Conservation (phyloP, 441 rosid genomes). For the Aquilaria agallochum region DNA sequence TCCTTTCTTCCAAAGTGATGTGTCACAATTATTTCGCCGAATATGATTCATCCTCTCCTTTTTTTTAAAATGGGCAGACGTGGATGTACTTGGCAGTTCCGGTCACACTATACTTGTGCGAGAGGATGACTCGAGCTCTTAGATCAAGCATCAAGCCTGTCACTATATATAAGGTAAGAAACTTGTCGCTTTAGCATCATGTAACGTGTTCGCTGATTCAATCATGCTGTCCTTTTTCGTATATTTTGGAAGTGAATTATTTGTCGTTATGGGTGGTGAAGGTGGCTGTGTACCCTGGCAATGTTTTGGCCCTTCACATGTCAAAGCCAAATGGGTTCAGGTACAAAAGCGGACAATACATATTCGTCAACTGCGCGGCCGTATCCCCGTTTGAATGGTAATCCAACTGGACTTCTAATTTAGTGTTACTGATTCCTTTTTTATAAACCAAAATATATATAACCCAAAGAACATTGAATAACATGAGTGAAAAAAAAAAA, state of each 20-base stretch:
- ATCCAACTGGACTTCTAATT: not conserved
- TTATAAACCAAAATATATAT: too few species aligned
- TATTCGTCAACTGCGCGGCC: conserved; percentile 64
- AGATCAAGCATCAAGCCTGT: conserved; percentile 65
- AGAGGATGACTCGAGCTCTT: conserved; percentile 51
- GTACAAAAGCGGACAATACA: conserved; percentile 75
- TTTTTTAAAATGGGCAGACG: conserved; percentile 31
- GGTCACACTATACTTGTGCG: conserved; percentile 40
- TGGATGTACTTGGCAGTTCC: conserved; percentile 81
- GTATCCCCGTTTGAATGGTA: conserved; percentile 77
- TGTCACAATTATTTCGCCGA: not conserved
- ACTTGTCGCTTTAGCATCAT: not conserved
- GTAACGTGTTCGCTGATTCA: too few species aligned
- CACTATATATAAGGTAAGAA: conserved; percentile 48
- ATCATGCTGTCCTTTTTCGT: too few species aligned
- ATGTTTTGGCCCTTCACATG: conserved; percentile 72
- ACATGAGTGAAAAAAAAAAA: too few species aligned
- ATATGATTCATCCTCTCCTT: not conserved
- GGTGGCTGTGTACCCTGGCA: conserved; percentile 71
- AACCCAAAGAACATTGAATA: too few species aligned
- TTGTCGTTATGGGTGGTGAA: conserved; percentile 12
- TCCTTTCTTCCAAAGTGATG: too few species aligned
- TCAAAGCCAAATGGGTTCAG: conserved; percentile 59
- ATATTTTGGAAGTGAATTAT: too few species aligned
- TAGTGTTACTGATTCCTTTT: too few species aligned